Evolutionary conservation across 306 rosid species (phyloP).

Genomic region (Pterocarpus macrocarpus): DNA sequence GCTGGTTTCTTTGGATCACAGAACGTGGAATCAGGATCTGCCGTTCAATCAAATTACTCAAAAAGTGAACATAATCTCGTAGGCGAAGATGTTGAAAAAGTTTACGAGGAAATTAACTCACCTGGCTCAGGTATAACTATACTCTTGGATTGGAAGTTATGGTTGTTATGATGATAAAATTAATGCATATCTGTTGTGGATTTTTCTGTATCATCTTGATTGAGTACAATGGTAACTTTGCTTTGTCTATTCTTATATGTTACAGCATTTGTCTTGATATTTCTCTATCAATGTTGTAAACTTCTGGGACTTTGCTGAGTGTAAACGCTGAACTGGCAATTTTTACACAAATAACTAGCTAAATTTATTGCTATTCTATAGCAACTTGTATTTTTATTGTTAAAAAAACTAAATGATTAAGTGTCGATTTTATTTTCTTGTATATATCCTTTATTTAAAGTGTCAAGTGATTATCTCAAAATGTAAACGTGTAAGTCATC

Average conservation of each 20-base stretch:
- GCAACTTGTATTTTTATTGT: no score
- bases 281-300: not conserved
- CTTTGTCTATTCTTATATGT: not conserved
- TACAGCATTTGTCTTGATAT: slow-evolving; percentile 1
- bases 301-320: not conserved
- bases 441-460: not conserved
- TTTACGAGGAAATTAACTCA: slow-evolving; percentile 64
- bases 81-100: slow-evolving; percentile 59
- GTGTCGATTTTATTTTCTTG: not conserved
- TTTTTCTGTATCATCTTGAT: not conserved
- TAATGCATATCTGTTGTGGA: not conserved
- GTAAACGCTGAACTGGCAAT: no score
- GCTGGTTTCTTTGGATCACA: slow-evolving; percentile 56
- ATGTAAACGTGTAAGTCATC: not conserved
- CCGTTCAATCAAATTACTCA: slow-evolving; percentile 66
- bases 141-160: no score
- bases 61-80: slow-evolving; percentile 64
- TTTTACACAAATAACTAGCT: no score
- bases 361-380: no score
- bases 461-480: not conserved
- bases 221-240: not conserved
- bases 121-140: slow-evolving; percentile 65
- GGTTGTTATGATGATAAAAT: no score
- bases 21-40: slow-evolving; percentile 69
- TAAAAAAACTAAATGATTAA: no score